phyloP scores from a whole-genome alignment of 805 yeast genomes.

The Suhomyces sp. region DNA sequence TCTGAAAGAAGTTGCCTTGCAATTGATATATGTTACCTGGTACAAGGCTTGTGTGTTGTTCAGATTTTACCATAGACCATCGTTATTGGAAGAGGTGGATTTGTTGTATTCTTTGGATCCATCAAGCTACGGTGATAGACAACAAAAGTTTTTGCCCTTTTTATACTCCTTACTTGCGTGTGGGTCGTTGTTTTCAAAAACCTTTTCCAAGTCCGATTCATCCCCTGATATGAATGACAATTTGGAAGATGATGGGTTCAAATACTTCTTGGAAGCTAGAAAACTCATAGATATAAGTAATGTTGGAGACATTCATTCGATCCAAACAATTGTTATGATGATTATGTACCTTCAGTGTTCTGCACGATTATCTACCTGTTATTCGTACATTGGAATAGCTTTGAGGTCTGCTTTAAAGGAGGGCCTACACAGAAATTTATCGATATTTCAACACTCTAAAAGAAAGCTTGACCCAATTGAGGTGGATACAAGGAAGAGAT shows the following conservation, averaged over 20 bases:
- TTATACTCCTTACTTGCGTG: constrained; percentile 87
- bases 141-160: constrained; percentile 72
- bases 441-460: constrained; percentile 45
- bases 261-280: constrained; percentile 78
- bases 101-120: constrained; percentile 77
- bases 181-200: constrained; percentile 74
- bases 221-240: constrained; percentile 28
- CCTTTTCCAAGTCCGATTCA: constrained; percentile 29
- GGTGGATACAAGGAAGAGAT: constrained; percentile 75
- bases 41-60: constrained; percentile 81
- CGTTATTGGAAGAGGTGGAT: constrained; percentile 70
- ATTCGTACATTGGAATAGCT: constrained; percentile 87
- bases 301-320: constrained; percentile 76
- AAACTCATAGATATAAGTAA: constrained; percentile 79
- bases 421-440: constrained; percentile 75
- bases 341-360: constrained; percentile 84
- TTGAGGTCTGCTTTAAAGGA: constrained; percentile 77
- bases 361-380: constrained; percentile 82
- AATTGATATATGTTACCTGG: constrained; percentile 76
- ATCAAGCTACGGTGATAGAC: constrained; percentile 65
- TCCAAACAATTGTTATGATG: constrained; percentile 85
- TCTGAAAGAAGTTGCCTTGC: constrained; percentile 67
- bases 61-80: constrained; percentile 83
- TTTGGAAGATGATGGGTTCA: constrained; percentile 74
- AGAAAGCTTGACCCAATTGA: constrained; percentile 70